phyloP scores from a whole-genome alignment of 2,329 filamentous ascomycete genomes.

The Stagonosporopsis rhizophila region DNA sequence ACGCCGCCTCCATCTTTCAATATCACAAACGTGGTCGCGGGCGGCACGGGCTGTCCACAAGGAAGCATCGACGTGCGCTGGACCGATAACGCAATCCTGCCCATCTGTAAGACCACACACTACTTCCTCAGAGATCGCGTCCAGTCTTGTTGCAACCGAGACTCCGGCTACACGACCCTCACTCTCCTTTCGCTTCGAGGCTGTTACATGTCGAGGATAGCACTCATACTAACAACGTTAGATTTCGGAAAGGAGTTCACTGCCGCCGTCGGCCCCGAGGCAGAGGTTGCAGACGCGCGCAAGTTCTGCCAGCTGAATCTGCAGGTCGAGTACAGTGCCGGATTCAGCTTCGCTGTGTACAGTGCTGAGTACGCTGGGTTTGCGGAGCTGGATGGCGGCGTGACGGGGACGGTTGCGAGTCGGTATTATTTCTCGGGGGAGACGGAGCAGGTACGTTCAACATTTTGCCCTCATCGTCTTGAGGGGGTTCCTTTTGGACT shows the following conservation, averaged over 20 bases:
- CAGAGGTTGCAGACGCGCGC: constrained; percentile 37
- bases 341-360: constrained; percentile 48
- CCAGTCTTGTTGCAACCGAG: background rate
- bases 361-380: constrained; percentile 47
- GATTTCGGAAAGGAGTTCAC: constrained; percentile 45
- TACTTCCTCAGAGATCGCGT: background rate
- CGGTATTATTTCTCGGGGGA: constrained; percentile 49
- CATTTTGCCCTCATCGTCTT: background rate
- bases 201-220: too few relatives aligned
- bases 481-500: background rate
- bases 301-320: constrained; percentile 51
- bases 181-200: background rate
- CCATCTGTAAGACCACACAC: constrained; percentile 33
- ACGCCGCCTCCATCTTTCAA: constrained; percentile 39
- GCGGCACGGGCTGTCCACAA: constrained; percentile 47
- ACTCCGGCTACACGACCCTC: background rate
- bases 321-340: constrained; percentile 42
- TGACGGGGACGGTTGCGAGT: constrained; percentile 44
- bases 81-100: constrained; percentile 39
- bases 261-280: constrained; percentile 36
- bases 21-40: constrained; percentile 40
- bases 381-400: constrained; percentile 44
- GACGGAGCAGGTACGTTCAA: constrained; percentile 29
- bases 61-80: constrained; percentile 45
- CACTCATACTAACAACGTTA: constrained; percentile 1